Evolutionary conservation across 192 early-diverging fungal species (phyloP), one percentile per base, ranked within the genome.

Genomic region (Umbelopsis vinacea): DNA sequence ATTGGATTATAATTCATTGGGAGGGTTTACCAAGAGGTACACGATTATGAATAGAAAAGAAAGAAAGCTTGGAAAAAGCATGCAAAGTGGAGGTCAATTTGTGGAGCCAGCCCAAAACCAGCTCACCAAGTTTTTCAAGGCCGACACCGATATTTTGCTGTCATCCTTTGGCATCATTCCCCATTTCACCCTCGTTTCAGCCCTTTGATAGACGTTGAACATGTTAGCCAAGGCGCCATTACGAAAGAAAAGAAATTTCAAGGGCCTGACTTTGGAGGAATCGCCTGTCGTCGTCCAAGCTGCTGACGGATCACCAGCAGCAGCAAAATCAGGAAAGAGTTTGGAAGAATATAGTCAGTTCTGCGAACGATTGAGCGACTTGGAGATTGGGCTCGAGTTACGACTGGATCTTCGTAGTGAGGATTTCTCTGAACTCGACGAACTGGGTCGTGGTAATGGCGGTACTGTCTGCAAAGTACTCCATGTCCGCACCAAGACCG

Each of bases 401-500:
- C 84, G 90, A 47, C 76, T 93, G 67, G 93, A 94, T 80, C 79
- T 95, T 72, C 86, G 90, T 71, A 81, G 84, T 54, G 93, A 96
- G 79, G 97, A 98, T 79, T 82, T 98, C 60, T 81, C 84, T 43
- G 81, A 88, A 1, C 77, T 94, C 21, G 78, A 88, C 68, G 92
- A 95, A 78, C 85, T 99, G 70, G 97, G 97, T 55, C 88, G 92
- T 14, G 97, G 97, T 6, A 92, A 93, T 71, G 95, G 96, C 24
- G 97, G 97, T 14, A 92, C 94, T 0, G 97, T 99, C 45, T 88
- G 88, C 70, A 86, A 92, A 76, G 95, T 95, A 21, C 79, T 89
- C 69, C 95, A 99, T 79, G 81, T 88, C 67, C 94, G 94, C 19
- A 95, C 95, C 63, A 87, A 90, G 52, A 93, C 90, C 24, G 83